phyloP scores from a whole-genome alignment of 768 basidiomycete species.

The Kwoniella shandongensis region DNA sequence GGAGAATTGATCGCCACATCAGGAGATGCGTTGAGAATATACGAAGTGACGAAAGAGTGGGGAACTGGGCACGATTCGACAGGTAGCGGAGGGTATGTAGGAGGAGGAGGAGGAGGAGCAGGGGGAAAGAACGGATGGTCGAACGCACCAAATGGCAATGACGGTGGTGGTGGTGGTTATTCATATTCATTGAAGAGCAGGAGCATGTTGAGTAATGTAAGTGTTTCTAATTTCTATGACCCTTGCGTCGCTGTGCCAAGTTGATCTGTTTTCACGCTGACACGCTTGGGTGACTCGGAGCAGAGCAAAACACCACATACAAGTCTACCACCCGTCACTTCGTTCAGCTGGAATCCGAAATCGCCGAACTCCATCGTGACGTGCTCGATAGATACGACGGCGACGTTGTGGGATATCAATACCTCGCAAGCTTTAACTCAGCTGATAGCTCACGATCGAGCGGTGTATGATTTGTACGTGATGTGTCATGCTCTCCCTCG shows the following conservation, averaged over 20 bases:
- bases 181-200: slow-evolving; percentile 29
- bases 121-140: slow-evolving; percentile 36
- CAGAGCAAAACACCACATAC: slow-evolving; percentile 89
- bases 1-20: slow-evolving; percentile 88
- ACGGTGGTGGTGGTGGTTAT: slow-evolving; percentile 9
- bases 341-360: slow-evolving; percentile 97
- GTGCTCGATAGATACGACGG: slow-evolving; percentile 97
- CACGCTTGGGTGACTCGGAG: background rate
- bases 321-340: slow-evolving; percentile 84
- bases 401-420: slow-evolving; percentile 98
- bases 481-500: background rate
- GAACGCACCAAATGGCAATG: no score
- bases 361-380: slow-evolving; percentile 88
- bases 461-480: slow-evolving; percentile 47
- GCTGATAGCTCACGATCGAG: slow-evolving; percentile 90
- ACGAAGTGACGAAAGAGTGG: slow-evolving; percentile 82
- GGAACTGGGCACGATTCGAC: slow-evolving; percentile 48
- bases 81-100: slow-evolving; percentile 34
- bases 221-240: no score
- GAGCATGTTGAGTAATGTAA: slow-evolving; percentile 51
- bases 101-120: slow-evolving; percentile 26
- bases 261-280: background rate
- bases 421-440: slow-evolving; percentile 91
- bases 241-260: no score
- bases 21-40: slow-evolving; percentile 87